Conservation (phyloP, 2,329 filamentous ascomycete species). For the Aspergillus fructus region DNA sequence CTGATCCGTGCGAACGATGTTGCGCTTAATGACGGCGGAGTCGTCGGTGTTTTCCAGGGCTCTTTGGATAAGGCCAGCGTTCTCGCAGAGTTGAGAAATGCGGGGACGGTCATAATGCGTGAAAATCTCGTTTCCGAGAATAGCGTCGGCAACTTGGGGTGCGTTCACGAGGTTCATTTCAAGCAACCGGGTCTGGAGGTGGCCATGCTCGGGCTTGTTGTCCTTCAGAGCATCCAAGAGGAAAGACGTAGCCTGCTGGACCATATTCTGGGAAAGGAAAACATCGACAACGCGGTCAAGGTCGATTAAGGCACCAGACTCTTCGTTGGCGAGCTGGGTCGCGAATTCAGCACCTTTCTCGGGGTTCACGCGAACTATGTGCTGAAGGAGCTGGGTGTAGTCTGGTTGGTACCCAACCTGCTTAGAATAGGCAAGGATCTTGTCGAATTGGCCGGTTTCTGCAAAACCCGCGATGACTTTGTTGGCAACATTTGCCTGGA, state of each 20-base stretch:
- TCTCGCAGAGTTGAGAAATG: conserved; percentile 88
- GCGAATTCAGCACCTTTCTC: conserved; percentile 96
- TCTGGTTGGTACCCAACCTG: conserved; percentile 90
- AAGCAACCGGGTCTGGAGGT: conserved; percentile 87
- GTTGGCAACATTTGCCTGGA: conserved; percentile 83
- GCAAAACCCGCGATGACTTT: conserved; percentile 96
- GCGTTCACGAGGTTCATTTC: conserved; percentile 99
- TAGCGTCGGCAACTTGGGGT: conserved; percentile 95
- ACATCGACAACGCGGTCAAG: conserved; percentile 95
- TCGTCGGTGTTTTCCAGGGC: conserved; percentile 96
- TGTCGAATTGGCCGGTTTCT: conserved; percentile 94
- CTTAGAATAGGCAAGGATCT: conserved; percentile 88
- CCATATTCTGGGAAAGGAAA: conserved; percentile 96
- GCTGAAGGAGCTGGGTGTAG: conserved; percentile 86
- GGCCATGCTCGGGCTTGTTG: conserved; percentile 89
- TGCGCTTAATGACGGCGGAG: conserved; percentile 83
- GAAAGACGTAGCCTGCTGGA: conserved; percentile 98
- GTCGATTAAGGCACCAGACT: conserved; percentile 83
- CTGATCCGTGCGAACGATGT: conserved; percentile 77
- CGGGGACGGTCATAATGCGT: conserved; percentile 91
- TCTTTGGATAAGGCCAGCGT: conserved; percentile 80
- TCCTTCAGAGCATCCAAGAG: conserved; percentile 91
- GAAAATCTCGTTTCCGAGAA: conserved; percentile 98
- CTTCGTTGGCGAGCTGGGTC: conserved; percentile 84
- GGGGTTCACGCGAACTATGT: conserved; percentile 85